Percentiles rank a stretch among this genome's conserved stretches.
These are phyloP conservation scores for Leccinum barrowsii DNA, from an alignment of 768 basidiomycete species.

Conservation along the genomic window DNA sequence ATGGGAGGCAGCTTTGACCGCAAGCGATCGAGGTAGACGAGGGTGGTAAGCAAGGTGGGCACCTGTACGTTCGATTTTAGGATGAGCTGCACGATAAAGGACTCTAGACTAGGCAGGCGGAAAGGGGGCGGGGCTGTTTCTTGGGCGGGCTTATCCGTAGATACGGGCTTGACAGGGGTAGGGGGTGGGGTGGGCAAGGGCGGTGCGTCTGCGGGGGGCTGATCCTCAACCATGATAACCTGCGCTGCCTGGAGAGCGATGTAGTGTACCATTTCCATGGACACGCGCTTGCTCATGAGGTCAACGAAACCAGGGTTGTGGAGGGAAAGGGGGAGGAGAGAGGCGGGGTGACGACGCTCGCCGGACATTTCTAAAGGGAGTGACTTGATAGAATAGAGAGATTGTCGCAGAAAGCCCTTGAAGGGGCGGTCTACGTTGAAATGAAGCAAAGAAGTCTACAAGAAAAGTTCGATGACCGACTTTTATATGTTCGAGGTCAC, in stretches of 20 bases:
- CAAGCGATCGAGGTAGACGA: slow-evolving; percentile 89
- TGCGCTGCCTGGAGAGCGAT: slow-evolving; percentile 75
- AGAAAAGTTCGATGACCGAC: neutral
- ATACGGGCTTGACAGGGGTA: slow-evolving; percentile 51
- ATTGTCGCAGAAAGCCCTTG: slow-evolving; percentile 14
- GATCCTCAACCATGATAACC: slow-evolving; percentile 69
- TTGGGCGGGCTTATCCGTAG: slow-evolving; percentile 31
- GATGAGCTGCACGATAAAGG: slow-evolving; percentile 82
- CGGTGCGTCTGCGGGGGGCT: slow-evolving; percentile 29
- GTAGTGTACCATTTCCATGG: slow-evolving; percentile 81
- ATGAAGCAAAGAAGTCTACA: slow-evolving; percentile 14
- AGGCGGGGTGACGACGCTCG: slow-evolving; percentile 64
- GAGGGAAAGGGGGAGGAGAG: slow-evolving; percentile 68
- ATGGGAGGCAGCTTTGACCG: slow-evolving; percentile 73
- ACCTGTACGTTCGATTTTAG: slow-evolving; percentile 85
- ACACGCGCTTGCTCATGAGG: slow-evolving; percentile 74
- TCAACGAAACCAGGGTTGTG: slow-evolving; percentile 82
- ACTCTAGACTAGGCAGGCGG: slow-evolving; percentile 65
- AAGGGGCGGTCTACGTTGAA: neutral
- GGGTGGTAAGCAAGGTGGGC: slow-evolving; percentile 83
- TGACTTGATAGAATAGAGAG: slow-evolving; percentile 27
- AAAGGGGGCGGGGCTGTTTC: slow-evolving; percentile 22
- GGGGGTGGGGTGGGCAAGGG: slow-evolving; percentile 64
- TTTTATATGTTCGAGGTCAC: slow-evolving; percentile 24
- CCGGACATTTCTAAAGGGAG: slow-evolving; percentile 33